A percentile compares a stretch with the other conserved stretches of the same genome.
Conservation (phyloP, 306 rosid genomes). For the Pyrus communis region DNA sequence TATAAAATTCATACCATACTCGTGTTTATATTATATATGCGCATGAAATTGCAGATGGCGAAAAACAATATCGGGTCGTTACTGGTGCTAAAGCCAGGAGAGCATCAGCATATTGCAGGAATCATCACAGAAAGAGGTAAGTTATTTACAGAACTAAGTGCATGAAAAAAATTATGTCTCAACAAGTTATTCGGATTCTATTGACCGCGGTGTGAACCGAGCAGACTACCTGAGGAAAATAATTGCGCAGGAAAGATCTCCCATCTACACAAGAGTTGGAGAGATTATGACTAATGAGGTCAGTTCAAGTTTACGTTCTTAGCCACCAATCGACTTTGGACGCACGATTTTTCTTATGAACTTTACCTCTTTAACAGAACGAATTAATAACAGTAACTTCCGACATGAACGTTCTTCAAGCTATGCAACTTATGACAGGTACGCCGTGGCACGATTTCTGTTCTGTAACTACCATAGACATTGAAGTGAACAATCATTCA, state of each 20-base stretch:
- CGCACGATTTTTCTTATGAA: not conserved
- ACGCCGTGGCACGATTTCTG: not conserved
- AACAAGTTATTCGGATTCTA: not conserved
- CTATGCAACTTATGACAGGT: slow-evolving; percentile 92
- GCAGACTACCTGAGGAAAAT: slow-evolving; percentile 68
- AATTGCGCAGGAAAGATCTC: slow-evolving; percentile 75
- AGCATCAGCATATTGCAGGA: slow-evolving; percentile 53
- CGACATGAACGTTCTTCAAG: slow-evolving; percentile 68
- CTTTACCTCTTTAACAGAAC: slow-evolving; percentile 34
- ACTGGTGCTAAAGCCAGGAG: slow-evolving; percentile 71
- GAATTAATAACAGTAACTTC: slow-evolving; percentile 66
- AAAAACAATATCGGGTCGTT: slow-evolving; percentile 61
- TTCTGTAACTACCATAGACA: not conserved
- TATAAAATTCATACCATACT: not conserved
- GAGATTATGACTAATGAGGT: slow-evolving; percentile 92
- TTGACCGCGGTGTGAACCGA: slow-evolving; percentile 8
- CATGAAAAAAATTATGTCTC: not conserved
- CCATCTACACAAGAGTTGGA: slow-evolving; percentile 48
- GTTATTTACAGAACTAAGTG: not conserved
- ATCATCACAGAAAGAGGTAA: slow-evolving; percentile 90
- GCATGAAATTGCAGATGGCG: slow-evolving; percentile 60
- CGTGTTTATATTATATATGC: not conserved
- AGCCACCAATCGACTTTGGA: not conserved
- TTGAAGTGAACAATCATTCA: not conserved
- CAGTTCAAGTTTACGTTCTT: slow-evolving; percentile 3